Conservation (phyloP, 108 stramenopile genomes). For the Cyclotella choctawhatcheeana region DNA sequence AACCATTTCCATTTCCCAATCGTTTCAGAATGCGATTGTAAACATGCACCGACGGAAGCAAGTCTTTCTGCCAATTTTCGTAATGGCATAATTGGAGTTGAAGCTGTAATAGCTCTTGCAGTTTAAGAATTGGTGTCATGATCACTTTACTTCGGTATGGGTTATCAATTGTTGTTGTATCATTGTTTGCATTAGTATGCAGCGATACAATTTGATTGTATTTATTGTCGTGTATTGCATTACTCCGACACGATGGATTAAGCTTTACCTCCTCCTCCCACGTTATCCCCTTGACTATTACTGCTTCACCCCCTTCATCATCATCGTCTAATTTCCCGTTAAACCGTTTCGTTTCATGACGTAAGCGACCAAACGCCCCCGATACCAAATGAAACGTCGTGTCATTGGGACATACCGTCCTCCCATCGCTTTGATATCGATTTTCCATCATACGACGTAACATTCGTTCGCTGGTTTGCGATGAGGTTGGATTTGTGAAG, state of each 20-base stretch:
- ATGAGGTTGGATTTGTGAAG: slow-evolving; percentile 44
- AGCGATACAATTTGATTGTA: slow-evolving; percentile 19
- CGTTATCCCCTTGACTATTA: no score
- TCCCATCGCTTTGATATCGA: slow-evolving; percentile 49
- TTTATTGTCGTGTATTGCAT: neutral
- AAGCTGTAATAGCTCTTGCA: slow-evolving; percentile 44
- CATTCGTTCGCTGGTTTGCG: slow-evolving; percentile 49
- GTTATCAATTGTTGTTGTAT: neutral
- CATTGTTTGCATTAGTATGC: neutral
- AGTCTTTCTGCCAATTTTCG: slow-evolving; percentile 40
- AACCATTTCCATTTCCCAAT: no score
- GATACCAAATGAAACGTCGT: slow-evolving; percentile 47
- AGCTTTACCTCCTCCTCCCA: slow-evolving; percentile 42
- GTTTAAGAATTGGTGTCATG: slow-evolving; percentile 38
- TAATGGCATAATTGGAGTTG: slow-evolving; percentile 46
- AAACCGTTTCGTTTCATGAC: slow-evolving; percentile 5
- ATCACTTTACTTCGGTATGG: slow-evolving; percentile 1
- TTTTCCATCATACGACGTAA: slow-evolving; percentile 61
- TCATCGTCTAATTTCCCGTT: no score
- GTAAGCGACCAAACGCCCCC: slow-evolving; percentile 46
- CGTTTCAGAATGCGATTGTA: slow-evolving; percentile 47
- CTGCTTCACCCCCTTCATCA: no score
- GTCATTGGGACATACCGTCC: slow-evolving; percentile 50
- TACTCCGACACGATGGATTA: slow-evolving; percentile 15
- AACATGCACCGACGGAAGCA: slow-evolving; percentile 27